These are phyloP conservation scores for Debaryomycetaceae sp. DNA, from an alignment of 1,139 yeast species.

Conservation along the genomic window DNA sequence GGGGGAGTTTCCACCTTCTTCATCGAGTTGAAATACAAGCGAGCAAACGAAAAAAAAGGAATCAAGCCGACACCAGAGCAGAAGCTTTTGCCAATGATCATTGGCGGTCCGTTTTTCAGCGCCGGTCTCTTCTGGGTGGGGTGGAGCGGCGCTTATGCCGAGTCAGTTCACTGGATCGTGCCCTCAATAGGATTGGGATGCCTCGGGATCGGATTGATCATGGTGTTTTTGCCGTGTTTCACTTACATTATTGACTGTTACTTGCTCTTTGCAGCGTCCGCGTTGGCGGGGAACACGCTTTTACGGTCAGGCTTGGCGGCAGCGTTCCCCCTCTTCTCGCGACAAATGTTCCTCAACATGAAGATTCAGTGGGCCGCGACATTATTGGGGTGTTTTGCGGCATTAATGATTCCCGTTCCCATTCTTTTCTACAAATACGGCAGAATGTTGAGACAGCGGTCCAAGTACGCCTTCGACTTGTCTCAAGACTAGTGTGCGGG, in stretches of 20 bases:
- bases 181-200: conserved; percentile 67
- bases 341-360: conserved; percentile 63
- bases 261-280: conserved; percentile 75
- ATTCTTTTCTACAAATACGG: conserved; percentile 60
- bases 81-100: conserved; percentile 64
- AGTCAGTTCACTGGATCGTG: conserved; percentile 71
- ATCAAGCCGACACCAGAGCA: conserved; percentile 69
- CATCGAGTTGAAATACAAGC: conserved; percentile 18
- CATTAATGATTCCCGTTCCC: conserved; percentile 64
- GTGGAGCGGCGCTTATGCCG: conserved; percentile 71
- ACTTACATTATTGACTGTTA: conserved; percentile 77
- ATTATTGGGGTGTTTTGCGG: conserved; percentile 58
- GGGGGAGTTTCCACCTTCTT: conserved; percentile 36
- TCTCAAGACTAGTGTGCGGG: too few species aligned
- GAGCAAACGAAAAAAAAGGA: conserved; percentile 31
- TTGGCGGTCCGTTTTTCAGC: conserved; percentile 60
- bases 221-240: conserved; percentile 67
- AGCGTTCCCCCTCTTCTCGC: conserved; percentile 39
- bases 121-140: conserved; percentile 76
- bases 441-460: conserved; percentile 43
- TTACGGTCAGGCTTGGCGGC: conserved; percentile 52
- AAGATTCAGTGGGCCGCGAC: conserved; percentile 80
- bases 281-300: conserved; percentile 80
- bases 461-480: conserved; percentile 50
- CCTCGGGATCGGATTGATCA: conserved; percentile 64